Percentiles rank a stretch among this genome's conserved stretches.
phyloP scores from a whole-genome alignment of 148 eudicot genomes.

The Rheum nobile region DNA sequence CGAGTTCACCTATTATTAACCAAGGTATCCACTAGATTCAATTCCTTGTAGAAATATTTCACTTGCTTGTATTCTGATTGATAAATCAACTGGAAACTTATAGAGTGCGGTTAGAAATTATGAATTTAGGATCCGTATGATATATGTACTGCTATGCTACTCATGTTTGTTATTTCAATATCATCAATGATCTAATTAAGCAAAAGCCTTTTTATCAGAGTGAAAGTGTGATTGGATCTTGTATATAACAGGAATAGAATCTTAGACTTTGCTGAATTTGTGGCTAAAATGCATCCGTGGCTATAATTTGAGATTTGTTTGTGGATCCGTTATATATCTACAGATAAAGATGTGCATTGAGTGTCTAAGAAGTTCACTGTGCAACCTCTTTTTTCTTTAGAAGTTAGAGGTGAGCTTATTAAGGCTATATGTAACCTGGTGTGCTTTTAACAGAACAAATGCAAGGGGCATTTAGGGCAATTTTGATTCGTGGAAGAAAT shows the following conservation, averaged over 20 bases:
- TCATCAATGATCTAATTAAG: neutral
- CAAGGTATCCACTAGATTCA: neutral
- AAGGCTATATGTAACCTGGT: neutral
- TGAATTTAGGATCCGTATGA: neutral
- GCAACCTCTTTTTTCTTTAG: neutral
- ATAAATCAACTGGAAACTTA: neutral
- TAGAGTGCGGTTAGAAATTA: neutral
- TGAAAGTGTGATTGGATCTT: neutral
- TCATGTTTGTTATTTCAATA: neutral
- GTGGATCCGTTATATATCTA: too few relatives aligned
- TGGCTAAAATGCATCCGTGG: neutral
- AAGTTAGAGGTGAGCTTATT: neutral
- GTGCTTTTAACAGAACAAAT: constrained; percentile 2
- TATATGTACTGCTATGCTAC: too few relatives aligned
- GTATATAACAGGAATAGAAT: neutral
- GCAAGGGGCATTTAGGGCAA: constrained; percentile 4
- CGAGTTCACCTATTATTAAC: too few relatives aligned
- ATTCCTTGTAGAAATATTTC: neutral
- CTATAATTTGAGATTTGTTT: neutral
- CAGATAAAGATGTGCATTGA: too few relatives aligned
- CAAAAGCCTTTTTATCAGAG: too few relatives aligned
- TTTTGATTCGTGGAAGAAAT: neutral
- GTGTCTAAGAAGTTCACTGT: neutral
- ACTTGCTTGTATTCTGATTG: neutral
- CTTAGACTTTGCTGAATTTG: neutral